Base-by-base conservation (phyloP, 2,329 filamentous ascomycete species). In the Aspergillus thermomutatus region DNA sequence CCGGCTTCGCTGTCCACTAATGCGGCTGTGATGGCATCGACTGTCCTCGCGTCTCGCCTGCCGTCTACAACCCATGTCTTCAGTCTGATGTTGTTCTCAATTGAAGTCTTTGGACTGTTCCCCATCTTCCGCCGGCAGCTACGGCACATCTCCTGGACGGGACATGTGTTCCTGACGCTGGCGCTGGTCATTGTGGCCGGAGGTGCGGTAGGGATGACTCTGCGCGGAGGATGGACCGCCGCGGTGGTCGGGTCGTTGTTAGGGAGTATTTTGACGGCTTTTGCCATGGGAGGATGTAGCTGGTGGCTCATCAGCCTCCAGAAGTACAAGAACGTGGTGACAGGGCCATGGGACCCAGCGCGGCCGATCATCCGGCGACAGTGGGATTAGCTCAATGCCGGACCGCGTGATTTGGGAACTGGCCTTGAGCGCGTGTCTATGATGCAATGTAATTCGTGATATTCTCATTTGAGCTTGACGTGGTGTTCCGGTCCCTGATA, bases 241-340 rank as follows among this genome's bases (percentile, higher is more conserved):
- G 81, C 82, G 27, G 73, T 93, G 25, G 78, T 90, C 2, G 94
- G 94, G 11, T 87, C 91, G 62, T 73, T 93, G 1, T 79, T 96
- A 5, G 91, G 91, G 4, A 84, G 86, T n/a, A 68, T 93, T 9
- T 79, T 91, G 23, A 88, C 89, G 0, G 85, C 87, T 4, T 72
- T 96, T 53, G 87, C 87, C 2, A 96, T 97, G 86, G 94, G 93
- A 1, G 88, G 92, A 11, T 97, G 92, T 72, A 96, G 91, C 71
- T 97, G 92, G 93, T 97, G 94, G 92, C 77, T 99, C 61, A 97
- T 99, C 69, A 90, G 92, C 8, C 75, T 99, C 73, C 94, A 99
- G 76, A 93, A 96, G 77, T 99, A 97, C 77, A 99, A 99, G 80
- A 97, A 97, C 72, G 94, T 97, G 76, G 97, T 99, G 64, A 91